These are phyloP conservation scores for Colletotrichum tropicicola DNA, from an alignment of 2,329 filamentous ascomycete species.

Conservation along the genomic window DNA sequence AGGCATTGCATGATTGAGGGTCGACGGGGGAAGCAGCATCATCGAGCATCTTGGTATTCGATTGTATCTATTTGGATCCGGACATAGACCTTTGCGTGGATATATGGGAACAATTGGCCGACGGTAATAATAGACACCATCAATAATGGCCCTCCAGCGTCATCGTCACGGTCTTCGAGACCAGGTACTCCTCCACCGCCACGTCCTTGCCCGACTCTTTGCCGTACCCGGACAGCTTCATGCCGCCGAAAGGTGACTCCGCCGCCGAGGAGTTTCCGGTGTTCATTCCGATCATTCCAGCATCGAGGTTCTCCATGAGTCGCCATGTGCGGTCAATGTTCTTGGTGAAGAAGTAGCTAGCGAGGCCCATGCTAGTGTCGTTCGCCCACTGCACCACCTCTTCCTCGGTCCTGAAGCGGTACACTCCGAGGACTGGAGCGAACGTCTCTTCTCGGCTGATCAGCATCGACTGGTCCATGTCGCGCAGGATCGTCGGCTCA, in stretches of 20 bases:
- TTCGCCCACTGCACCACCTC: conserved; percentile 78
- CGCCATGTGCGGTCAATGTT: conserved; percentile 49
- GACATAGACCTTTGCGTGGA: too few species aligned
- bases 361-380: conserved; percentile 73
- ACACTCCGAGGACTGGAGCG: conserved; percentile 76
- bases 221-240: conserved; percentile 57
- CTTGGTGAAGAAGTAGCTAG: conserved; percentile 76
- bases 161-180: conserved; percentile 55
- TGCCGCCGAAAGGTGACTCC: conserved; percentile 56
- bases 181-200: conserved; percentile 55
- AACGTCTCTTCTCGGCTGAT: conserved; percentile 79
- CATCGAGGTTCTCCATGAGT: conserved; percentile 62
- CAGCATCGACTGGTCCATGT: conserved; percentile 74
- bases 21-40: neutral
- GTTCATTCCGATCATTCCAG: conserved; percentile 68
- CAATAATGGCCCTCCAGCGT: conserved; percentile 49
- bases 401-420: conserved; percentile 75
- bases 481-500: conserved; percentile 75
- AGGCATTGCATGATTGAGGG: neutral
- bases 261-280: conserved; percentile 42
- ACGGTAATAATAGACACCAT: too few species aligned
- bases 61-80: neutral
- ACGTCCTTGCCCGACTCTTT: conserved; percentile 59
- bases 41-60: neutral
- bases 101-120: neutral